A percentile compares a stretch with the other conserved stretches of the same genome.
Evolutionary conservation across 2,329 filamentous ascomycete species (phyloP).

Genomic region (Pseudogymnoascus sp.): DNA sequence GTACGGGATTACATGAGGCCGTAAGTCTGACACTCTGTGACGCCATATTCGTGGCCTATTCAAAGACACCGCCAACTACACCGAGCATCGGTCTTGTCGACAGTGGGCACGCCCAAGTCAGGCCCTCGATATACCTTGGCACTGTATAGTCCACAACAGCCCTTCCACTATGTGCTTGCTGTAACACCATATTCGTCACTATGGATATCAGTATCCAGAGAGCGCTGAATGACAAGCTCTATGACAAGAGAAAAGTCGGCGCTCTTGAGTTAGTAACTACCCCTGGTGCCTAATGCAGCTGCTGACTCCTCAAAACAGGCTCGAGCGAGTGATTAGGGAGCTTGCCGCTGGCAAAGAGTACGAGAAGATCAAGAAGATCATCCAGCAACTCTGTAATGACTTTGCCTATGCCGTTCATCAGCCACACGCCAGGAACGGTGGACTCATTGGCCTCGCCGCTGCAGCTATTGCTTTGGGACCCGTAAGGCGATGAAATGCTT

Average conservation of each 20-base stretch:
- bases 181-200: conserved; percentile 15
- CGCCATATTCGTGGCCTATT: not conserved
- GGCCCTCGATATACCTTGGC: not conserved
- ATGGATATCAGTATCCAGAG: conserved; percentile 92
- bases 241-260: conserved; percentile 94
- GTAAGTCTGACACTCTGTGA: not conserved
- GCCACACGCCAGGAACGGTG: conserved; percentile 91
- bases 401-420: conserved; percentile 97
- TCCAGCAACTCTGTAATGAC: conserved; percentile 94
- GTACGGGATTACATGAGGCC: not conserved
- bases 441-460: conserved; percentile 88
- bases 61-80: not conserved
- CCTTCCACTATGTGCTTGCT: conserved; percentile 7
- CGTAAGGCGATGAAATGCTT: conserved; percentile 46
- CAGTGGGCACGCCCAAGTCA: not conserved
- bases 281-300: not conserved
- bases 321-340: conserved; percentile 86
- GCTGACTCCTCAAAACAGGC: conserved; percentile 41
- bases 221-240: conserved; percentile 93
- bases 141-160: not conserved
- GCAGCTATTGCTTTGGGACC: conserved; percentile 90
- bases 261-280: conserved; percentile 71
- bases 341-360: conserved; percentile 70
- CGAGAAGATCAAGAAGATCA: conserved; percentile 73
- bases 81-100: not conserved